Conservation (phyloP, 768 basidiomycete species). For the Botryobasidium botryosum region DNA sequence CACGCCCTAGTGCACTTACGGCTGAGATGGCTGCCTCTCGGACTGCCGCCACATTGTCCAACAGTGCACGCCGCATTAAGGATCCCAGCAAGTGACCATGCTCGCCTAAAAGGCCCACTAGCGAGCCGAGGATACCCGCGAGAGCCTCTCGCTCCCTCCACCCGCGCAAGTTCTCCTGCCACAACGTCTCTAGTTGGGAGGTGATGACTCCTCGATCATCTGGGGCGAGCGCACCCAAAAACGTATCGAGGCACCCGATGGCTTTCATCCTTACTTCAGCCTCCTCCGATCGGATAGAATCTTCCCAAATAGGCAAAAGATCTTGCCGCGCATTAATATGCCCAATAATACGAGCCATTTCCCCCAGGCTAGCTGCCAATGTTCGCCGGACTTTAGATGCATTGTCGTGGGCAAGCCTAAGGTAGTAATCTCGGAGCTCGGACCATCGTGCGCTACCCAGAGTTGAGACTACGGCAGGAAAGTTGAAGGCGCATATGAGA, state of each 20-base stretch:
- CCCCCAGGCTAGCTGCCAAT: conserved; percentile 76
- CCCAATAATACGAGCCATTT: conserved; percentile 74
- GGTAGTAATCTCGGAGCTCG: conserved; percentile 51
- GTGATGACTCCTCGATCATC: conserved; percentile 29
- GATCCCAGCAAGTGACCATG: conserved; percentile 22
- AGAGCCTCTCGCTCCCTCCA: conserved; percentile 76
- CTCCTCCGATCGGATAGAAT: conserved; percentile 37
- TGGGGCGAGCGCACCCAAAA: conserved; percentile 36
- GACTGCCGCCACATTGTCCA: conserved; percentile 72
- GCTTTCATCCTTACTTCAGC: conserved; percentile 52
- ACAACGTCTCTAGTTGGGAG: conserved; percentile 28
- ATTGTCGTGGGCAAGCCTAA: conserved; percentile 41
- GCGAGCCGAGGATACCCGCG: conserved; percentile 31
- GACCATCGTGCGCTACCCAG: conserved; percentile 62
- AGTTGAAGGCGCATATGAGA: conserved; percentile 74
- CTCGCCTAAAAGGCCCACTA: too few species aligned
- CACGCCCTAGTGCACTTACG: conserved; percentile 43
- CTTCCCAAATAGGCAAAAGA: conserved; percentile 46
- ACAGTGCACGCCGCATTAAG: conserved; percentile 43
- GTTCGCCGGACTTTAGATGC: conserved; percentile 54
- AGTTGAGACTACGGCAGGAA: conserved; percentile 76
- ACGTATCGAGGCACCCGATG: conserved; percentile 43
- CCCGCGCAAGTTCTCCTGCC: conserved; percentile 41
- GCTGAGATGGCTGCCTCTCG: conserved; percentile 51
- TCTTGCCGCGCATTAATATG: conserved; percentile 46